Conservation (phyloP, 345 rosid genomes). For the Balakata baccata region DNA sequence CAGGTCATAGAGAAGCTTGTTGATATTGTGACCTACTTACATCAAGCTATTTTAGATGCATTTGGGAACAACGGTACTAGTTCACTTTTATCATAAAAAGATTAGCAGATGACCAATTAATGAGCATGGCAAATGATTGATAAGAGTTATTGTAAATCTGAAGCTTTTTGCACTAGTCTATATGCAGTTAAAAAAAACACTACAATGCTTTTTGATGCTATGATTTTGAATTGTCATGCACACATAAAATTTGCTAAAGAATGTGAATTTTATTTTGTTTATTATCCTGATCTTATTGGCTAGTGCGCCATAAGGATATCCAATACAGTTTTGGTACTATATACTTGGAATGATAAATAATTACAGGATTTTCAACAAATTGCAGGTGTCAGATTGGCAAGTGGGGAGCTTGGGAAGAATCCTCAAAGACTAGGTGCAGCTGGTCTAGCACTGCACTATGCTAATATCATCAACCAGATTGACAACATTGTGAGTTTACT, state of each 20-base stretch:
- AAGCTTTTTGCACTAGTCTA: neutral
- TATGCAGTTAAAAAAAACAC: neutral
- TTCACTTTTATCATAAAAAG: neutral
- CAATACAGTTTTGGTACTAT: neutral
- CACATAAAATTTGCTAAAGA: neutral
- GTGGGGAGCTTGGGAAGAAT: slow-evolving; percentile 22
- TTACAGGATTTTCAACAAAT: slow-evolving; percentile 9
- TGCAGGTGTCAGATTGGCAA: slow-evolving; percentile 28
- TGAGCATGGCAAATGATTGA: neutral
- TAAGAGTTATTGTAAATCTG: neutral
- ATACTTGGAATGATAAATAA: neutral
- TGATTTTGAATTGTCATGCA: neutral
- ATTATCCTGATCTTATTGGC: neutral
- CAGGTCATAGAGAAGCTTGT: slow-evolving; percentile 78
- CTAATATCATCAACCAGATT: slow-evolving; percentile 68
- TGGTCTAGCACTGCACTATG: slow-evolving; percentile 88
- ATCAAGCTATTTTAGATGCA: slow-evolving; percentile 59
- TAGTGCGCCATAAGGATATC: neutral
- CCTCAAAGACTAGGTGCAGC: slow-evolving; percentile 65
- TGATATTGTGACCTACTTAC: slow-evolving; percentile 55
- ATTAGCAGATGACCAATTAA: neutral
- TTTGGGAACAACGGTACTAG: slow-evolving; percentile 63
- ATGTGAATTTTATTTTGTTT: neutral
- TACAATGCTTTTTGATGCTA: neutral
- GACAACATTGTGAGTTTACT: slow-evolving; percentile 65